Conservation (phyloP, 2,329 filamentous ascomycete genomes). For the Aspergillus sergii region DNA sequence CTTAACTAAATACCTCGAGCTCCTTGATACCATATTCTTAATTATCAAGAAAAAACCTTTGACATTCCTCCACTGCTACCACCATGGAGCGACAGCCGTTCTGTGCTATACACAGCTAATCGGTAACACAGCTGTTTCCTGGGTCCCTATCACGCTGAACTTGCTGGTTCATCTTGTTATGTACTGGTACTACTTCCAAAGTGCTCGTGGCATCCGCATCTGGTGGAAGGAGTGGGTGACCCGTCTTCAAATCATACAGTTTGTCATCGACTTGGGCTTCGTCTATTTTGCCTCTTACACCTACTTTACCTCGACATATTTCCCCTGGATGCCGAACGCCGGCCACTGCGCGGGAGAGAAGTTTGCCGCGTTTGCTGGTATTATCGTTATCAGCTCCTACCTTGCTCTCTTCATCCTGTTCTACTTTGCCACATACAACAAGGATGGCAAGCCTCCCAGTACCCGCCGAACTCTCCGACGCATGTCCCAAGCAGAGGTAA, state of each 20-base stretch:
- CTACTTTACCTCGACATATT: slow-evolving; percentile 92
- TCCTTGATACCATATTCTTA: slow-evolving; percentile 92
- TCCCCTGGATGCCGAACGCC: slow-evolving; percentile 69
- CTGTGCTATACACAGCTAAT: slow-evolving; percentile 97
- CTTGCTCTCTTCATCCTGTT: not conserved
- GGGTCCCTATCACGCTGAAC: slow-evolving; percentile 90
- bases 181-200: slow-evolving; percentile 99
- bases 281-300: slow-evolving; percentile 98
- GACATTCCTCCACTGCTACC: slow-evolving; percentile 98
- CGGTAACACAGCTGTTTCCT: slow-evolving; percentile 87
- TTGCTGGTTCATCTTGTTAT: slow-evolving; percentile 92
- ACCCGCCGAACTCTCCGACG: not conserved
- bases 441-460: not conserved
- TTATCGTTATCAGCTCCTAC: not conserved
- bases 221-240: slow-evolving; percentile 99
- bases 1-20: slow-evolving; percentile 94
- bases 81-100: slow-evolving; percentile 92
- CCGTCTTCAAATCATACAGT: slow-evolving; percentile 93
- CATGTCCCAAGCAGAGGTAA: not conserved
- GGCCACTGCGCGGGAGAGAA: slow-evolving; percentile 4
- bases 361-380: not conserved
- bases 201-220: slow-evolving; percentile 87
- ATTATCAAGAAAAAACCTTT: slow-evolving; percentile 99
- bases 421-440: not conserved
- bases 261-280: slow-evolving; percentile 93